These are phyloP conservation scores for Lachnum nothofagi DNA, from an alignment of 2,329 filamentous ascomycete species.

Conservation along the genomic window DNA sequence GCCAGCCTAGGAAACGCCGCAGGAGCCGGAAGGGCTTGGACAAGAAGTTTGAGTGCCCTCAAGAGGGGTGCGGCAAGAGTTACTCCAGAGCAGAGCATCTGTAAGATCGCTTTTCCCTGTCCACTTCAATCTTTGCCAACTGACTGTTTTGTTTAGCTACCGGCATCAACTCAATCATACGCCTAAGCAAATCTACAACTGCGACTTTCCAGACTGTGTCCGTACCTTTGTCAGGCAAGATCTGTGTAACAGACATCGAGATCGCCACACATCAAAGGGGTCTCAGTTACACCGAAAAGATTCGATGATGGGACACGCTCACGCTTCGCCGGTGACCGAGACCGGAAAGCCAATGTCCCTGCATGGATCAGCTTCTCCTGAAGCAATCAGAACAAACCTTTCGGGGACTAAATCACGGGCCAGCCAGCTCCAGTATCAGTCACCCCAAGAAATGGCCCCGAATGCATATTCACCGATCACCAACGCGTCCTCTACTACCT, in stretches of 20 bases:
- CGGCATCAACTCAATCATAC: conserved; percentile 94
- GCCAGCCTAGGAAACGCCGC: conserved; percentile 48
- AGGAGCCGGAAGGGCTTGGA: conserved; percentile 73
- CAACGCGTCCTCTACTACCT: conserved; percentile 27
- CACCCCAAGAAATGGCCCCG: conserved; percentile 27
- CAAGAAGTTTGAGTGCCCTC: conserved; percentile 78
- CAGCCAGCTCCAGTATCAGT: conserved; percentile 29
- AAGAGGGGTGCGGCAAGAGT: conserved; percentile 86
- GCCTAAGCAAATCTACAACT: conserved; percentile 90
- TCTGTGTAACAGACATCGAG: conserved; percentile 77
- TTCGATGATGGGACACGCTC: conserved; percentile 49
- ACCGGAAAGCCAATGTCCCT: conserved; percentile 19
- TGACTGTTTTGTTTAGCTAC: conserved; percentile 47
- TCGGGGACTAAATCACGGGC: conserved; percentile 24
- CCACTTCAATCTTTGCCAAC: conserved; percentile 7
- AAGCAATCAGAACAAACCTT: conserved; percentile 27
- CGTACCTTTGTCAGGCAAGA: conserved; percentile 91
- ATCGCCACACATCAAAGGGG: conserved; percentile 74
- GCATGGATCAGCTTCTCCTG: conserved; percentile 30
- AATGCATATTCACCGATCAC: conserved; percentile 30
- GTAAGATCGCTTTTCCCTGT: conserved; percentile 45
- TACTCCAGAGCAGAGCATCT: conserved; percentile 96
- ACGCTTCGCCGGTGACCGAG: conserved; percentile 36
- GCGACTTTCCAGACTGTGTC: conserved; percentile 85
- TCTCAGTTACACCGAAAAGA: conserved; percentile 73